Conservation (phyloP, 805 yeast species). For the Candida schatavii region DNA sequence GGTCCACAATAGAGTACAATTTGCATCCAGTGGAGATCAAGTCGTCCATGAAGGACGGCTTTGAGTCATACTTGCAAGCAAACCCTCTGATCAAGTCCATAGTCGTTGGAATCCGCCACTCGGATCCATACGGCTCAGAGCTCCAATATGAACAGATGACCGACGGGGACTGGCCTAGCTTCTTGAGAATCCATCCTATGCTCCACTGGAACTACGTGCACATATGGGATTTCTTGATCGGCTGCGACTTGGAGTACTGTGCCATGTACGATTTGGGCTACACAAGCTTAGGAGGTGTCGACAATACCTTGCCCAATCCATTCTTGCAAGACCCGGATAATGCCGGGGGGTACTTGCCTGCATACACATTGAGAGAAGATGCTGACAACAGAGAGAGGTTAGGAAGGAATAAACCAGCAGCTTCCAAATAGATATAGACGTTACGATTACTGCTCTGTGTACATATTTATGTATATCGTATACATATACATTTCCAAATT, state of each 20-base stretch:
- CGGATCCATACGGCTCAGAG: slow-evolving; percentile 77
- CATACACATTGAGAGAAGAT: slow-evolving; percentile 58
- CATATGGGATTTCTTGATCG: slow-evolving; percentile 78
- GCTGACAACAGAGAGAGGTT: slow-evolving; percentile 54
- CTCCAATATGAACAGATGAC: slow-evolving; percentile 67
- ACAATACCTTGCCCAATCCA: slow-evolving; percentile 73
- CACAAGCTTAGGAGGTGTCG: slow-evolving; percentile 83
- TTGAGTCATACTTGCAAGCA: slow-evolving; percentile 53
- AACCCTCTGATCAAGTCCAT: slow-evolving; percentile 64
- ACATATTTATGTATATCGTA: slow-evolving; percentile 1
- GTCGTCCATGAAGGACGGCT: slow-evolving; percentile 64
- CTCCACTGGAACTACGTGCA: slow-evolving; percentile 83
- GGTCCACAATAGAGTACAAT: slow-evolving; percentile 52
- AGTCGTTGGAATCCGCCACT: slow-evolving; percentile 81
- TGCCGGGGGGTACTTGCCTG: slow-evolving; percentile 42
- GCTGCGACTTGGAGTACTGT: slow-evolving; percentile 65
- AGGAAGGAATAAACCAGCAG: slow-evolving; percentile 37
- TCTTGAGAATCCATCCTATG: slow-evolving; percentile 82
- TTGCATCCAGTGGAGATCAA: slow-evolving; percentile 46
- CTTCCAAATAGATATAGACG: no score
- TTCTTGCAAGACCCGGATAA: slow-evolving; percentile 23
- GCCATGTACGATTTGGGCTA: slow-evolving; percentile 76
- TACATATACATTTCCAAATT: slow-evolving; percentile 2
- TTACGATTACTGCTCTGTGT: no score
- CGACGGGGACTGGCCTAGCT: slow-evolving; percentile 89